Base-by-base conservation (phyloP, 2,329 filamentous ascomycete genomes). In the Alternaria consortialis region DNA sequence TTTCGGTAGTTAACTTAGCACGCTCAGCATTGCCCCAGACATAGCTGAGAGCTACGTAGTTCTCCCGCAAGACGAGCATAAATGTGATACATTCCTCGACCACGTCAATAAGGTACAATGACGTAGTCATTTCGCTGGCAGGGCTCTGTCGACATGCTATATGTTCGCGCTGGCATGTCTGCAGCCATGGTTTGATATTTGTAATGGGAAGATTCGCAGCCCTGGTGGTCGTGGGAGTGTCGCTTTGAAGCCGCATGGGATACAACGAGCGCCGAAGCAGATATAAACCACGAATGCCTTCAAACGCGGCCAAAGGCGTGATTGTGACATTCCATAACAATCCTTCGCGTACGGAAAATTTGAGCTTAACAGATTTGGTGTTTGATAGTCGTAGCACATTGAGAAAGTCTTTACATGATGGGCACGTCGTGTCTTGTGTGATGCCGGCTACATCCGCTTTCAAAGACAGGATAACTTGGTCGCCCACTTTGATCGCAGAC, bases 161-260 rank as follows among this genome's bases (percentile, higher is more conserved):
- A 5, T 43, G 20, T 7, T 43, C 20, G 20, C 5, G 6, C 40
- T 43, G 17, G 40, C 40, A 25, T 12, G 6, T 25, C 23, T 43
- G 12, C 6, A 43, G 20, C 40, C 40, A 43, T 3, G 11, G 12
- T 8, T 43, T 43, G 11, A 43, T 43, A 1, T 8, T 5, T 4
- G 0, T 2, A 3, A 0, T 15, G 12, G 40, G 40, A 4, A 25
- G 20, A 8, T 5, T 8, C 2, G 23, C 13, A 1, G 6, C 20
- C 12, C 23, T 1, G 0, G 6, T 8, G 0, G 23, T 0, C 4
- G 12, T 25, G 20, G 2, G 1, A 7, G 12, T 4, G 7, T 15
- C 20, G 12, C 2, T 15, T 13, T 11, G 40, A 43, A 43, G 40
- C 3, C 7, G 20, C 17, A 7, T 25, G 17, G 39, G 39, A 4